These are phyloP conservation scores for Cytauxzoon felis DNA, from an alignment of 169 alveolate genomes.

Conservation along the genomic window DNA sequence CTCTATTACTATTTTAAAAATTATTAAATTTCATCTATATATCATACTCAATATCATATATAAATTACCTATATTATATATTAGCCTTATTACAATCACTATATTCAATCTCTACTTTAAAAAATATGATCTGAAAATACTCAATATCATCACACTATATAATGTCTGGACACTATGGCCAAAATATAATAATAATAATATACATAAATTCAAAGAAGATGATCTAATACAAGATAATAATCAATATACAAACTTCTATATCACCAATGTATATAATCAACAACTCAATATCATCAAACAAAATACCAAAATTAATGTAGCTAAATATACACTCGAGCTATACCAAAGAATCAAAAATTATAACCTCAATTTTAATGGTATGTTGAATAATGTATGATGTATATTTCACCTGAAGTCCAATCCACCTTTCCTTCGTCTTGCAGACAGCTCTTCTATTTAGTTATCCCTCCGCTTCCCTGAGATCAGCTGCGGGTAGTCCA, in stretches of 20 bases:
- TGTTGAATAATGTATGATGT: not conserved
- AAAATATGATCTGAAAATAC: too few relatives aligned
- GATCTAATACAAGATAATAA: conserved; percentile 28
- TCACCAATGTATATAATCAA: conserved; percentile 26
- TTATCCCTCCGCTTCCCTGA: too few relatives aligned
- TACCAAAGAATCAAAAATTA: conserved; percentile 15
- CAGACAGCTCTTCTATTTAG: too few relatives aligned
- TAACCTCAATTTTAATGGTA: conserved; percentile 7
- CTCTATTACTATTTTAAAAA: too few relatives aligned
- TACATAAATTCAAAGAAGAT: not conserved
- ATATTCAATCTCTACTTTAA: too few relatives aligned
- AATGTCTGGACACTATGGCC: conserved; percentile 64
- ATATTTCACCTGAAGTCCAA: too few relatives aligned
- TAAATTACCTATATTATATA: too few relatives aligned
- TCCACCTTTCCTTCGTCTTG: too few relatives aligned
- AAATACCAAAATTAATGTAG: conserved; percentile 29
- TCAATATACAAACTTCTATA: conserved; percentile 2
- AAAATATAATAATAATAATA: conserved; percentile 20
- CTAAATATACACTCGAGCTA: conserved; percentile 24
- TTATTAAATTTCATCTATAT: too few relatives aligned
- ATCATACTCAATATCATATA: too few relatives aligned
- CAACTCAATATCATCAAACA: conserved; percentile 52
- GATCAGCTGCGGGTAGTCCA: too few relatives aligned
- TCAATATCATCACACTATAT: conserved; percentile 9
- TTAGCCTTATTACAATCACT: too few relatives aligned